A percentile compares a stretch with the other conserved stretches of the same genome.
Conservation (phyloP, 78 protist genomes). For the Emiliania huxleyi region DNA sequence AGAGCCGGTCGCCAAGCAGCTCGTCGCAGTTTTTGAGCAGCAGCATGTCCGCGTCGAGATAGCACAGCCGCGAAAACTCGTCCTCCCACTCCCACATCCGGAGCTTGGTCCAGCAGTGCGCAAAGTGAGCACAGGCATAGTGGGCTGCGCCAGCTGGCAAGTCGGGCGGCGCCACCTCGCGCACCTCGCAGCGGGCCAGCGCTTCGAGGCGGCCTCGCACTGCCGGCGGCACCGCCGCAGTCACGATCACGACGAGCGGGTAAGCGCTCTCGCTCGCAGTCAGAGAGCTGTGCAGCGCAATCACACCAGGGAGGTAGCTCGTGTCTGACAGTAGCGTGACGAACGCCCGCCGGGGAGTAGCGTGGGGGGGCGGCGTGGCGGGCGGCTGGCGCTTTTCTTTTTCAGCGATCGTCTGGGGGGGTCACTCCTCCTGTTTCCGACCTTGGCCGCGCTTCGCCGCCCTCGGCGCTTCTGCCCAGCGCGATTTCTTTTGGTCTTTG, state of each 20-base stretch:
- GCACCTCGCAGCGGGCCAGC: background rate
- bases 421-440: too few relatives aligned
- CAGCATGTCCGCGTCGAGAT: conserved; percentile 14
- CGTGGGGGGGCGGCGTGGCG: too few relatives aligned
- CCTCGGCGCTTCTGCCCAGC: too few relatives aligned
- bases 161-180: background rate
- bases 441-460: too few relatives aligned
- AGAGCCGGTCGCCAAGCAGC: background rate
- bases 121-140: background rate
- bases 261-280: background rate
- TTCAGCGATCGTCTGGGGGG: too few relatives aligned
- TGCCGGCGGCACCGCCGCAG: background rate
- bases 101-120: conserved; percentile 13
- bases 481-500: too few relatives aligned
- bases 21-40: background rate
- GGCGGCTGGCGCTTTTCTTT: too few relatives aligned
- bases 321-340: background rate
- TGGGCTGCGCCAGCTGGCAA: background rate
- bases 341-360: background rate
- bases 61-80: background rate
- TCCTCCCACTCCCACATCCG: background rate
- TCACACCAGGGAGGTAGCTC: background rate
- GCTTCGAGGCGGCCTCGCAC: background rate
- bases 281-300: background rate
- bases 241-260: background rate